Conservation (phyloP, 2,329 filamentous ascomycete species). For the Verticillium nonalfalfae region DNA sequence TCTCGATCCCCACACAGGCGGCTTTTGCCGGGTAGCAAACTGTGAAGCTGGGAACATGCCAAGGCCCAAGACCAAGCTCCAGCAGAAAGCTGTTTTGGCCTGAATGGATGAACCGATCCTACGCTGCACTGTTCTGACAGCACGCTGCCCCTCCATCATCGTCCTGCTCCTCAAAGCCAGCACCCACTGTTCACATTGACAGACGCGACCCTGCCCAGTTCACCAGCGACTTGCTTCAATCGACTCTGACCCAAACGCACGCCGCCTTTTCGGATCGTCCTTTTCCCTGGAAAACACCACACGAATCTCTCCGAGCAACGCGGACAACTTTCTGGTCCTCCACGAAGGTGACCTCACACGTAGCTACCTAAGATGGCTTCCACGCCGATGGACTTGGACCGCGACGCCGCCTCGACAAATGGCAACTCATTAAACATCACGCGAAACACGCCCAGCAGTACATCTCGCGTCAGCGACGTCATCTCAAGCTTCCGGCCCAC, state of each 20-base stretch:
- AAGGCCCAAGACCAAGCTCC: not conserved
- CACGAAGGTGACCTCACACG: not conserved
- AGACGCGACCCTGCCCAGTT: no score
- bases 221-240: no score
- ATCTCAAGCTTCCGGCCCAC: conserved; percentile 73
- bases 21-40: not conserved
- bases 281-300: not conserved
- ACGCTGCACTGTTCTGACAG: not conserved
- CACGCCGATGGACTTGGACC: conserved; percentile 52
- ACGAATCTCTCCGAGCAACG: not conserved
- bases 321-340: not conserved
- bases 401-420: conserved; percentile 31
- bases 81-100: not conserved
- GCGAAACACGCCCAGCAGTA: conserved; percentile 34
- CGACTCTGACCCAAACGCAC: no score
- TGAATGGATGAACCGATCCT: not conserved
- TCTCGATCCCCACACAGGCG: not conserved
- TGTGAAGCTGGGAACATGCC: not conserved
- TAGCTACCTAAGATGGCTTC: conserved; percentile 34
- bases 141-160: not conserved
- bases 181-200: no score
- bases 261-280: no score
- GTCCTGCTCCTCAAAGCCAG: not conserved
- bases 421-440: conserved; percentile 43
- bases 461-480: conserved; percentile 69